Evolutionary conservation across 1,284 basidiomycete species (phyloP), one percentile per base, ranked within the genome.

Genomic region (Wallemia hederae): DNA sequence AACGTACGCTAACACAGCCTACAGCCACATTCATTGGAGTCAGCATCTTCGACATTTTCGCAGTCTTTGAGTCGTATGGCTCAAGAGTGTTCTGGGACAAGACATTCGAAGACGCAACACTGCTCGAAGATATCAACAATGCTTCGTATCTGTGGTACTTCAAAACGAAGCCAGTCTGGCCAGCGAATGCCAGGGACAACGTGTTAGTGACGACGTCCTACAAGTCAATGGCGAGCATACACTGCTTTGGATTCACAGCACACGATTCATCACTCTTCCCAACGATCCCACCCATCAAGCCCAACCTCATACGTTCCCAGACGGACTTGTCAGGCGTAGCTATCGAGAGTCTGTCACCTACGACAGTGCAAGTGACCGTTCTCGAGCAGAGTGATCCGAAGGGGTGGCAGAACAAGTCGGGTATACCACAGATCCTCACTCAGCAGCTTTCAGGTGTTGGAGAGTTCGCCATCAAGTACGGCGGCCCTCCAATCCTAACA

Each of bases 341-440:
- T 0, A 88, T 99, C 64, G 92, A 98, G 70, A 80, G 86, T 0
- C 75, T 99, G 1, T 96, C 89, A 1, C 94, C 91, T 0, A 97
- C 83, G 0, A 98, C 94, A 0, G 94, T 91, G 0, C 81, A 88
- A 31, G 80, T 97, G 61, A 96, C 91, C 0, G 74, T 99, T 1
- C 78, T 99, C 1, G 94, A 98, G 69, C 94, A 98, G 72, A 90
- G 86, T 15, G 91, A 97, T 70, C 90, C 90, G 1, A 88, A 94
- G 68, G 90, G 91, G 59, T 96, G 92, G 92, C 82, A 88, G 3
- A 89, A 88, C 72, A 98, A 97, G 71, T 81, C 84, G 0, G 85
- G 85, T 19, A 90, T 91, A 34, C 90, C 90, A 0, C 81, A 83
- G 33, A 82, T 87, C 66, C 65, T 67, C 19, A 57, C 65, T 58